Conservation (phyloP, 352 stramenopile genomes). For the Aphanomyces invadans region DNA sequence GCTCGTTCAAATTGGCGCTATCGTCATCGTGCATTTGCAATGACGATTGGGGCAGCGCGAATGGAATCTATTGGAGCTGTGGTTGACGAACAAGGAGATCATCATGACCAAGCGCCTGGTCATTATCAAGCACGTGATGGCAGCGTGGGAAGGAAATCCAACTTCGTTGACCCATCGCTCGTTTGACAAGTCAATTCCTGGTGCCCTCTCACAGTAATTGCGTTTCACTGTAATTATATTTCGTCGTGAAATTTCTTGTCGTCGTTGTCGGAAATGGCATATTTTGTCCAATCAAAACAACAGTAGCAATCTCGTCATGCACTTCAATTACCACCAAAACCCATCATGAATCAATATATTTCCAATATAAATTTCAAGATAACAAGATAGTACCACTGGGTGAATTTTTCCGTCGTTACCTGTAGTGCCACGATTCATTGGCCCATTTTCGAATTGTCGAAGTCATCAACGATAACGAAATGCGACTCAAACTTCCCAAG, state of each 20-base stretch:
- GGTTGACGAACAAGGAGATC: neutral
- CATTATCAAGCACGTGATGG: no score
- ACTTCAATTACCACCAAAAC: neutral
- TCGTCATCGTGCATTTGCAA: no score
- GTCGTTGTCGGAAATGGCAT: neutral
- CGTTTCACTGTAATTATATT: no score
- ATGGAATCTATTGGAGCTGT: no score
- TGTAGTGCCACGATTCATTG: conserved; percentile 16
- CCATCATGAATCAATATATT: neutral
- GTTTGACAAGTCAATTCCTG: no score
- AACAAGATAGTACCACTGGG: neutral
- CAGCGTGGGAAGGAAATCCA: no score
- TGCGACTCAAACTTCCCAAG: neutral
- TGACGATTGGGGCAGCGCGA: no score
- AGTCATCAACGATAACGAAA: conserved; percentile 11
- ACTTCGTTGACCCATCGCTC: no score
- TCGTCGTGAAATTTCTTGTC: neutral
- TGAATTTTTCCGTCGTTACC: conserved; percentile 3
- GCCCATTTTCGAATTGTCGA: conserved; percentile 2
- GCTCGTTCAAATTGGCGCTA: no score
- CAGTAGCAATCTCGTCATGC: neutral
- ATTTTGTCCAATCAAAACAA: neutral
- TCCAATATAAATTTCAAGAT: neutral
- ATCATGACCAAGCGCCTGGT: no score
- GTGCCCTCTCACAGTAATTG: no score